phyloP scores from a whole-genome alignment of 2,329 filamentous ascomycete species.

The Venturia pyrina region DNA sequence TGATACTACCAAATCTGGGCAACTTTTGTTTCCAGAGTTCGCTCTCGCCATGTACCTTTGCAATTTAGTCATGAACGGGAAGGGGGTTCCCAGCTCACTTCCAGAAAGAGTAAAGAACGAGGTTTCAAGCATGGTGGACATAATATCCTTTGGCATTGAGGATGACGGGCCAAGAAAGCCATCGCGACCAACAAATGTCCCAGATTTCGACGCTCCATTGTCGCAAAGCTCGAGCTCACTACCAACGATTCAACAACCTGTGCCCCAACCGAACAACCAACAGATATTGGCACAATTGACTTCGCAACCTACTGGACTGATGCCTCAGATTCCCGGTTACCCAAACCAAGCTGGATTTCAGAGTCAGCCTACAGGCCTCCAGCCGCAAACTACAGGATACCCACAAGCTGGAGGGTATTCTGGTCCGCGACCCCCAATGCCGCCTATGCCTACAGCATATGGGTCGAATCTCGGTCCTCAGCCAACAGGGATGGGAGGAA shows the following conservation, averaged over 20 bases:
- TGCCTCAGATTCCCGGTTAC: constrained; percentile 33
- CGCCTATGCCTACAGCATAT: constrained; percentile 70
- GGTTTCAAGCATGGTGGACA: constrained; percentile 98
- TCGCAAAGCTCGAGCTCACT: constrained; percentile 38
- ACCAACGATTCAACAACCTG: constrained; percentile 41
- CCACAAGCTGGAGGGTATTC: constrained; percentile 68
- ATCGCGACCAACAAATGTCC: constrained; percentile 51
- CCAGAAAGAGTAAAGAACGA: constrained; percentile 90
- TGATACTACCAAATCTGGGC: constrained; percentile 92
- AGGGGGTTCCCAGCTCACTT: constrained; percentile 61
- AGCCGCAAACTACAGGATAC: constrained; percentile 43
- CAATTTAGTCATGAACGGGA: constrained; percentile 84
- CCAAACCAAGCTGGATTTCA: constrained; percentile 28
- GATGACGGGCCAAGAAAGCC: constrained; percentile 53
- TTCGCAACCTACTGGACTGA: constrained; percentile 36
- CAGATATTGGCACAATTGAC: constrained; percentile 49
- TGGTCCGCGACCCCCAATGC: constrained; percentile 70
- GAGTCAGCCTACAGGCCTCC: constrained; percentile 58
- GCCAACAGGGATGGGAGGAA: constrained; percentile 53
- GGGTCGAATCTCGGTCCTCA: constrained; percentile 51
- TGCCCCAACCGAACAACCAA: constrained; percentile 59
- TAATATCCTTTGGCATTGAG: constrained; percentile 86
- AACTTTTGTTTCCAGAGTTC: constrained; percentile 95
- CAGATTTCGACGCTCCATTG: constrained; percentile 55
- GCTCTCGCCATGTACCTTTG: constrained; percentile 97